Conservation (phyloP, 2,329 filamentous ascomycete genomes). For the Teratosphaeria pseudoeucalypti region DNA sequence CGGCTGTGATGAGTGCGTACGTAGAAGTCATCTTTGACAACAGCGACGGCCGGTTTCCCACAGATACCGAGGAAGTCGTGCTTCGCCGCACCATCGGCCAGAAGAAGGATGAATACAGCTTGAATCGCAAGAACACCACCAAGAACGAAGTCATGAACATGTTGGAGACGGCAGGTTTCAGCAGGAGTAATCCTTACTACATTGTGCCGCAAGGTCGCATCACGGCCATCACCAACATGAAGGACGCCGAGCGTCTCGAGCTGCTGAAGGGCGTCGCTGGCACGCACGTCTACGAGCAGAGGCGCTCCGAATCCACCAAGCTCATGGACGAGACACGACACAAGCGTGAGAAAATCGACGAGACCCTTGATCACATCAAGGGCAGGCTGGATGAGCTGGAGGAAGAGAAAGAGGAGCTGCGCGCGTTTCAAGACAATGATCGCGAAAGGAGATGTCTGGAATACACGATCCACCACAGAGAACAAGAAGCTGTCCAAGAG, state of each 20-base stretch:
- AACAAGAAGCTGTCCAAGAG: slow-evolving; percentile 68
- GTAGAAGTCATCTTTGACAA: slow-evolving; percentile 99
- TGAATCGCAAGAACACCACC: slow-evolving; percentile 92
- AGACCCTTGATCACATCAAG: slow-evolving; percentile 82
- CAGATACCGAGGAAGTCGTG: slow-evolving; percentile 80
- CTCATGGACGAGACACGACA: slow-evolving; percentile 96
- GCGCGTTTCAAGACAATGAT: slow-evolving; percentile 90
- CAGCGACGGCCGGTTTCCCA: slow-evolving; percentile 87
- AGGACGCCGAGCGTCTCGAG: slow-evolving; percentile 80
- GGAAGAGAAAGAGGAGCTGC: slow-evolving; percentile 92
- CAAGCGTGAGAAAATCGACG: slow-evolving; percentile 89
- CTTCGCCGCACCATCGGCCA: slow-evolving; percentile 88
- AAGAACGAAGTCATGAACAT: slow-evolving; percentile 92
- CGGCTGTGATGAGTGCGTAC: slow-evolving; percentile 98
- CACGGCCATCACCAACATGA: slow-evolving; percentile 96
- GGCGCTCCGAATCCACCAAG: slow-evolving; percentile 82
- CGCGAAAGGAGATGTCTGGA: slow-evolving; percentile 83
- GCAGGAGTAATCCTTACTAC: slow-evolving; percentile 95
- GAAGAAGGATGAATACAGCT: slow-evolving; percentile 97
- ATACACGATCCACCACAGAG: slow-evolving; percentile 86
- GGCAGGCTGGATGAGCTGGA: slow-evolving; percentile 81
- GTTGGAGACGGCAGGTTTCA: slow-evolving; percentile 91
- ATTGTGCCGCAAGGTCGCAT: slow-evolving; percentile 97
- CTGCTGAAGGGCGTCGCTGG: slow-evolving; percentile 96
- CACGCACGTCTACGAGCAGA: slow-evolving; percentile 91